Percentiles rank a stretch among this genome's conserved stretches.
These are phyloP conservation scores for Backusella circina DNA, from an alignment of 192 early-diverging fungal species.

Conservation along the genomic window DNA sequence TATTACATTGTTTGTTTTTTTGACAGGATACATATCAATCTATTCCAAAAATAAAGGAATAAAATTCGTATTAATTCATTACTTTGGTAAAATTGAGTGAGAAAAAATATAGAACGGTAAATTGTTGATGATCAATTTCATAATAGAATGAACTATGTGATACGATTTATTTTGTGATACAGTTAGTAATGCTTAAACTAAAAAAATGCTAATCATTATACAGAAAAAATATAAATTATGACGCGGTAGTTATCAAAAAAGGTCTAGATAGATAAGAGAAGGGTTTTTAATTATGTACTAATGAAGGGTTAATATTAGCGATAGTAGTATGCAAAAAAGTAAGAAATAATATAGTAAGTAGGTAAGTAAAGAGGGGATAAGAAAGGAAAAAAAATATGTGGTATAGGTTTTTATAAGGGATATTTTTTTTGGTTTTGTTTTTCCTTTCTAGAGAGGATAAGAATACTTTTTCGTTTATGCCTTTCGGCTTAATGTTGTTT, in stretches of 20 bases:
- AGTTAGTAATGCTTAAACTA: neutral
- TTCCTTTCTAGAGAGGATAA: neutral
- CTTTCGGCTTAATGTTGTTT: conserved; percentile 1
- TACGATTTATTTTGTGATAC: conserved; percentile 3
- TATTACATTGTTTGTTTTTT: neutral
- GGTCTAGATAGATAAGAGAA: neutral
- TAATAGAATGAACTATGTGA: neutral
- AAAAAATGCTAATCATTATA: conserved; percentile 5
- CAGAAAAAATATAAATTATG: neutral
- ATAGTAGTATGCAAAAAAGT: neutral
- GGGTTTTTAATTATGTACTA: conserved; percentile 7
- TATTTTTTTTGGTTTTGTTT: neutral
- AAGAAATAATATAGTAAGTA: neutral
- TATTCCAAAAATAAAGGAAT: neutral
- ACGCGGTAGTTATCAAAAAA: neutral
- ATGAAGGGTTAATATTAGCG: neutral
- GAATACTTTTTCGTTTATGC: conserved; percentile 1
- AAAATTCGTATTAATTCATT: neutral
- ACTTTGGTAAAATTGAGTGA: neutral
- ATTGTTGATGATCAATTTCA: neutral
- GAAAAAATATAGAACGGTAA: neutral
- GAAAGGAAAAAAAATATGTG: neutral
- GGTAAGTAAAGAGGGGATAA: neutral
- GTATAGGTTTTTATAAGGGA: neutral
- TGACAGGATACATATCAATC: neutral